These are phyloP conservation scores for Hysterangium stoloniferum DNA, from an alignment of 768 basidiomycete species.

Conservation along the genomic window DNA sequence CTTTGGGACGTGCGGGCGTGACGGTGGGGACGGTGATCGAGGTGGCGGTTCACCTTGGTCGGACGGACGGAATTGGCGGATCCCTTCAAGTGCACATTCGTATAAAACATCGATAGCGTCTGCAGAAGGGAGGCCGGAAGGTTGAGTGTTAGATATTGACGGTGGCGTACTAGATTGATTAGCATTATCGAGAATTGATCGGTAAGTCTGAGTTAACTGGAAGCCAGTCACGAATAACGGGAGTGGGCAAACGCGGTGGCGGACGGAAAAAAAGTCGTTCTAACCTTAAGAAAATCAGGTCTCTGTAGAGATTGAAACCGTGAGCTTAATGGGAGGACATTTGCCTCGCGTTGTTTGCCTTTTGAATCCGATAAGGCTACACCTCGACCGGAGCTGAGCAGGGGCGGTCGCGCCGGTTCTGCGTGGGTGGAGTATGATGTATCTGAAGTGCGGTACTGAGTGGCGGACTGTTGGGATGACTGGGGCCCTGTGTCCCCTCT, in stretches of 20 bases:
- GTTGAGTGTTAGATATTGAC: not conserved
- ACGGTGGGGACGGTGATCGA: not conserved
- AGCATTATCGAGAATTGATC: constrained; percentile 4
- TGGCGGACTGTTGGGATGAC: not conserved
- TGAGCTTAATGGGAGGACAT: not conserved
- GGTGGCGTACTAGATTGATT: not conserved
- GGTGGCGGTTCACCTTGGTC: not conserved
- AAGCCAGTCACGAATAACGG: not conserved
- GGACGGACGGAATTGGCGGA: constrained; percentile 1
- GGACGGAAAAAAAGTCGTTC: constrained; percentile 1
- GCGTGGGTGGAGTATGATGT: not conserved
- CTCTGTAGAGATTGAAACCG: not conserved
- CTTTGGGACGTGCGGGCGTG: not conserved
- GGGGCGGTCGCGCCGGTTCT: not conserved
- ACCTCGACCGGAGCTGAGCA: not conserved
- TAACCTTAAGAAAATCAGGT: constrained; percentile 10
- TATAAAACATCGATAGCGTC: not conserved
- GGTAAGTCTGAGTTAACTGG: constrained; percentile 9
- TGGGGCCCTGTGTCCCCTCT: not conserved
- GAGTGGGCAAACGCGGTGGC: not conserved
- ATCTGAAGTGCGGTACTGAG: constrained; percentile 2
- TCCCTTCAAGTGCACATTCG: constrained; percentile 6
- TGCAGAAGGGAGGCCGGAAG: not conserved
- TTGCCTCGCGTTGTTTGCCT: constrained; percentile 5
- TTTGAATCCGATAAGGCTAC: not conserved